Conservation (phyloP, 2,329 filamentous ascomycete species). For the Aspergillus costaricaensis region DNA sequence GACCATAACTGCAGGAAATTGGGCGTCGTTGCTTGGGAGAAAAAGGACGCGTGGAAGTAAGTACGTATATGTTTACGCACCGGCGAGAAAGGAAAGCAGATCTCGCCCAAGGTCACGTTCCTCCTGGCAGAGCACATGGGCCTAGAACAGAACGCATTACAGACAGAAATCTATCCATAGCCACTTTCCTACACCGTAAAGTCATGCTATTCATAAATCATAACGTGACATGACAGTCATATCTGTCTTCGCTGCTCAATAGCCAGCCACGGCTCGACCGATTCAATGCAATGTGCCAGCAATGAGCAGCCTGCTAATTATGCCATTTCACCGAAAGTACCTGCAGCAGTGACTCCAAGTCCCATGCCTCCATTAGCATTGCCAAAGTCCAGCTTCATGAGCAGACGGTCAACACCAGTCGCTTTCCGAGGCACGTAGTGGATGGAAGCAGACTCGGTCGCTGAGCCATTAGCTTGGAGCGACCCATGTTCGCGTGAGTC, state of each 20-base stretch:
- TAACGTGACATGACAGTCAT: slow-evolving; percentile 1
- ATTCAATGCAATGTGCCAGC: not conserved
- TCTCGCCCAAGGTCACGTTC: not conserved
- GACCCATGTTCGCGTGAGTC: slow-evolving; percentile 31
- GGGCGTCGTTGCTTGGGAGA: too few relatives aligned
- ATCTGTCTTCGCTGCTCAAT: not conserved
- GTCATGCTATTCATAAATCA: slow-evolving; percentile 1
- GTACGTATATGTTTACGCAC: not conserved
- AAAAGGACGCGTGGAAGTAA: not conserved
- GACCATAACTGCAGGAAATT: not conserved
- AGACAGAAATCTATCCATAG: not conserved
- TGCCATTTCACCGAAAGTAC: not conserved
- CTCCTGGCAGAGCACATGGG: not conserved
- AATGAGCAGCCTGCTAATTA: not conserved
- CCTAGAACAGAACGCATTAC: not conserved
- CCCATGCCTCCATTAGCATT: slow-evolving; percentile 23
- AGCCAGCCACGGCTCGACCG: not conserved
- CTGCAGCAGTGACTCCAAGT: not conserved
- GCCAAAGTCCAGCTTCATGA: slow-evolving; percentile 83
- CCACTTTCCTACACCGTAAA: not conserved
- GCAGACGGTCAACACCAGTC: slow-evolving; percentile 76
- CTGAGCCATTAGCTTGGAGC: slow-evolving; percentile 28
- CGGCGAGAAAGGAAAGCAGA: not conserved
- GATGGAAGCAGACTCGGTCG: slow-evolving; percentile 17
- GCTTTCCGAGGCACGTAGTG: slow-evolving; percentile 70